phyloP scores from a whole-genome alignment of 2,329 filamentous ascomycete genomes.

The Penicillium sp. region DNA sequence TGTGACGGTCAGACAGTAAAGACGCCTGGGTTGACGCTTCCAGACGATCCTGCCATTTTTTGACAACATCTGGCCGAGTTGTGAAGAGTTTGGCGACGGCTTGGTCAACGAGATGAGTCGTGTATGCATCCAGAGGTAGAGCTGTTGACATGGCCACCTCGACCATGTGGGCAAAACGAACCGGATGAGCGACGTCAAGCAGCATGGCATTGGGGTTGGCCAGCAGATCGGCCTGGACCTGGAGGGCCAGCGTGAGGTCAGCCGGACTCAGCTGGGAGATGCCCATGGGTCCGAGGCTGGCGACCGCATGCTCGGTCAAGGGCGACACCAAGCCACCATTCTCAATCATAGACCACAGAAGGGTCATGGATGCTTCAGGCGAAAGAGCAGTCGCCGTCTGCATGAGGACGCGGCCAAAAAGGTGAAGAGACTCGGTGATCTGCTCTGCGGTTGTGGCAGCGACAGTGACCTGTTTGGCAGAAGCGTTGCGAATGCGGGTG shows the following conservation, averaged over 20 bases:
- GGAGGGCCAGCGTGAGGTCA: constrained; percentile 54
- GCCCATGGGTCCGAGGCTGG: constrained; percentile 54
- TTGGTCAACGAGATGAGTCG: constrained; percentile 53
- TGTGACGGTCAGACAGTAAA: constrained; percentile 38
- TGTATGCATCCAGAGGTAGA: constrained; percentile 51
- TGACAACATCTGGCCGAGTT: constrained; percentile 43
- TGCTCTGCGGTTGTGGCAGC: constrained; percentile 62
- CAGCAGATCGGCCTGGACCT: constrained; percentile 52
- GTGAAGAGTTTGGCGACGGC: constrained; percentile 50
- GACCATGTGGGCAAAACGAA: constrained; percentile 57
- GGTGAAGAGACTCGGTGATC: constrained; percentile 79
- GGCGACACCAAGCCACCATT: constrained; percentile 57
- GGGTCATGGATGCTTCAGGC: constrained; percentile 51
- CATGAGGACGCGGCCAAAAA: constrained; percentile 54
- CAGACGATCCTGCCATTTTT: constrained; percentile 55
- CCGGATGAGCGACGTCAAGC: constrained; percentile 52
- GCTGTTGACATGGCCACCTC: constrained; percentile 52
- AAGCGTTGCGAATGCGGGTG: constrained; percentile 64
- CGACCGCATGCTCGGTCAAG: constrained; percentile 55
- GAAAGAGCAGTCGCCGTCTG: constrained; percentile 49
- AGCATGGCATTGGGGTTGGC: constrained; percentile 35
- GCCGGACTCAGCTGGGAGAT: constrained; percentile 50
- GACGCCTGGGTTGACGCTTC: constrained; percentile 43
- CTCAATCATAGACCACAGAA: constrained; percentile 60
- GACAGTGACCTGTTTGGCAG: constrained; percentile 44